These are phyloP conservation scores for Xylaria polymorpha DNA, from an alignment of 2,329 filamentous ascomycete genomes.

Conservation along the genomic window DNA sequence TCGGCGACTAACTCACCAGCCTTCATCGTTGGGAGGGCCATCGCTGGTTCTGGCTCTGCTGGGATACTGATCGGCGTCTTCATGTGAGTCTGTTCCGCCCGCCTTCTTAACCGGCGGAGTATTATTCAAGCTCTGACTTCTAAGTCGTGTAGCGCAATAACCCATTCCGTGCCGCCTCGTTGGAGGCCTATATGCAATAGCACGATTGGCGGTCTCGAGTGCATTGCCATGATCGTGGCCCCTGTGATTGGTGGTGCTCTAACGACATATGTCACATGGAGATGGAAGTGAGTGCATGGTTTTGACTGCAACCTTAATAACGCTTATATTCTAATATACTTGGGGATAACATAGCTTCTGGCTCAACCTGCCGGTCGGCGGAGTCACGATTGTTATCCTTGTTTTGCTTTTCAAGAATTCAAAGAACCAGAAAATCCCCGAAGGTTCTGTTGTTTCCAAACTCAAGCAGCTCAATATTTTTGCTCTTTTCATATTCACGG, in stretches of 20 bases:
- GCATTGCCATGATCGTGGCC: slow-evolving; percentile 34
- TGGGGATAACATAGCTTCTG: slow-evolving; percentile 21
- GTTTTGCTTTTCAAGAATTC: slow-evolving; percentile 29
- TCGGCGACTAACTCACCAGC: slow-evolving; percentile 31
- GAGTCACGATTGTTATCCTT: slow-evolving; percentile 30
- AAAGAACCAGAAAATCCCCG: slow-evolving; percentile 24
- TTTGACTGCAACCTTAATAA: background rate
- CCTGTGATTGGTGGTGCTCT: slow-evolving; percentile 32
- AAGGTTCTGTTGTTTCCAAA: slow-evolving; percentile 24
- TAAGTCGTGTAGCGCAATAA: slow-evolving; percentile 19
- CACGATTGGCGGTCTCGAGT: slow-evolving; percentile 29
- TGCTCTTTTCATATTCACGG: slow-evolving; percentile 41
- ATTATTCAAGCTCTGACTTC: background rate
- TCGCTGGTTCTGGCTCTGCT: slow-evolving; percentile 41
- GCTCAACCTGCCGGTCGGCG: slow-evolving; percentile 36
- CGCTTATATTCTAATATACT: background rate
- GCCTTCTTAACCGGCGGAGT: background rate
- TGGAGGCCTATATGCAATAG: slow-evolving; percentile 36
- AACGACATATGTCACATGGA: slow-evolving; percentile 27
- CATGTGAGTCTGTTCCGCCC: slow-evolving; percentile 16
- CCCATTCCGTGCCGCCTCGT: slow-evolving; percentile 31
- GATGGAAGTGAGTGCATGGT: slow-evolving; percentile 26
- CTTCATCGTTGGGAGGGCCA: slow-evolving; percentile 42
- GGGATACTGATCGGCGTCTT: slow-evolving; percentile 37
- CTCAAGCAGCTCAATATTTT: slow-evolving; percentile 41